Evolutionary conservation across 2,329 filamentous ascomycete species (phyloP), one percentile per base, ranked within the genome.

Genomic region (Alternaria incomplexa): DNA sequence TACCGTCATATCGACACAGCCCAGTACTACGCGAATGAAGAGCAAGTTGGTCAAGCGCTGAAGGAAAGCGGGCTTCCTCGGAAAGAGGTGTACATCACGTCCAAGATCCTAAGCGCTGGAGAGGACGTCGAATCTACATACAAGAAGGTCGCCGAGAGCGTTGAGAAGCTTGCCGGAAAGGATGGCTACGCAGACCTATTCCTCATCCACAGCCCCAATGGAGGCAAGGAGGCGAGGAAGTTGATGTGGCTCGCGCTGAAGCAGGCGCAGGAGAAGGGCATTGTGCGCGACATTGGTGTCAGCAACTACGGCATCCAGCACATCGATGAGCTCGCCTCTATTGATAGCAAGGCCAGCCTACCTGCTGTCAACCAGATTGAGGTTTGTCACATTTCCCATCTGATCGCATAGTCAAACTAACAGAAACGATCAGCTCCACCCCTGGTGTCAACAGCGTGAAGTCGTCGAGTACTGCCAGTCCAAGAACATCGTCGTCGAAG

Each of bases 361-460:
- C 91, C 90, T n/a, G 85, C 87, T 47, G 88, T 91, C 7, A 92
- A 92, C 73, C 91, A 93, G 77, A 88, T 92, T 65, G 89, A 91
- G 85, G 89, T 90, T 76, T 75, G 83, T 79, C 4, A 13, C 3
- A 17, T 10, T 6, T 28, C 11, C 6, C 10, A 5, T 12, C n/a
- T 15, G 17, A 13, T 15, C 9, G 4, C n/a, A 26, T 6, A 1
- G 3, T 23, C 47, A 26, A 10, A 50, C 65, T 68, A 20, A 65
- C 23, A 59, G 57, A 48, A 1, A 10, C n/a, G 1, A 6, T 50
- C 59, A 91, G 89, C 85, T 92, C 23, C 90, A 93, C 74, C 90
- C 90, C 0, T 92, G 89, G 89, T 87, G 85, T 69, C 90, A 92
- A 76, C 89, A 91, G 73, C 84, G 85, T 32, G 83, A 85, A 17